Conservation (phyloP, 1,284 basidiomycete genomes). For the Vanrija humicola region DNA sequence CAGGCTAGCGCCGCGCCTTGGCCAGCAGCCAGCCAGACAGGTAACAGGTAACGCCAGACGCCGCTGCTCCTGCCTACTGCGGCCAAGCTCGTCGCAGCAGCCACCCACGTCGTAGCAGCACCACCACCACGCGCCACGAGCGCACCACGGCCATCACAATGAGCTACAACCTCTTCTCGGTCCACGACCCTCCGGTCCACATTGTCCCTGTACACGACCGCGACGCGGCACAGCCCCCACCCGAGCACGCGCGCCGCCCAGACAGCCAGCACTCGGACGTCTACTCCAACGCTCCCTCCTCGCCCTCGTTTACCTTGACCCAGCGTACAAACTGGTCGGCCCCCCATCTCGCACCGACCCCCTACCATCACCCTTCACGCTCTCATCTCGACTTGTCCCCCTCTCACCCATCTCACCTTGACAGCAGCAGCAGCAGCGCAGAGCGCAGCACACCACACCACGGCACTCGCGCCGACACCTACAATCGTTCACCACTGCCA, state of each 20-base stretch:
- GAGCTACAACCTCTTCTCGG: too few relatives aligned
- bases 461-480: too few relatives aligned
- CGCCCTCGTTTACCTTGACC: slow-evolving; percentile 1
- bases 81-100: not conserved
- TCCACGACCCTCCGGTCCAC: too few relatives aligned
- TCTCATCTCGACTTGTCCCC: not conserved
- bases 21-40: too few relatives aligned
- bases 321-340: not conserved
- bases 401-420: not conserved
- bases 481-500: not conserved
- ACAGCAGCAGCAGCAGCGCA: not conserved
- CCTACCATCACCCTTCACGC: not conserved
- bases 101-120: slow-evolving; percentile 1
- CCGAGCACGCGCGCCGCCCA: too few relatives aligned
- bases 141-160: not conserved
- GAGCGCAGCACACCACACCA: too few relatives aligned
- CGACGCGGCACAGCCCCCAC: too few relatives aligned
- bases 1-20: too few relatives aligned
- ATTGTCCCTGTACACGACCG: too few relatives aligned
- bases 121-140: slow-evolving; percentile 7
- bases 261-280: not conserved
- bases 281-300: not conserved
- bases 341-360: not conserved
- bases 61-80: not conserved
- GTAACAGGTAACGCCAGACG: too few relatives aligned